Conservation (phyloP, 2,329 filamentous ascomycete genomes). For the Calonectria fujianensis region DNA sequence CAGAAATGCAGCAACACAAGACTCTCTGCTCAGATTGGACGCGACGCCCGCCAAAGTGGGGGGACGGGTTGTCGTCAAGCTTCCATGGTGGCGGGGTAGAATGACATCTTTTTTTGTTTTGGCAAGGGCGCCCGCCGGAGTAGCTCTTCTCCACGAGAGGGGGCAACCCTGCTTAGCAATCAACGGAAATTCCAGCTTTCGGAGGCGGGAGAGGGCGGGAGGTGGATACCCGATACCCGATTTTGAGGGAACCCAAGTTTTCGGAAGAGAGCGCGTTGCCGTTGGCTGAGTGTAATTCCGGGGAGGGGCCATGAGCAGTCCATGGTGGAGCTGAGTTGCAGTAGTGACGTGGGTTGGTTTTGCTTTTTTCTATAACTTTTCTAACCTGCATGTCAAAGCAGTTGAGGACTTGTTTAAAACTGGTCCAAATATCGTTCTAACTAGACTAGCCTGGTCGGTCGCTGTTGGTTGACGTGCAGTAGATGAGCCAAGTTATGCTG, state of each 20-base stretch:
- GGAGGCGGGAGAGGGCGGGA: conserved; percentile 15
- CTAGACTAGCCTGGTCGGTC: not conserved
- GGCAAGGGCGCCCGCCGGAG: not conserved
- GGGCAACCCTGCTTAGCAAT: conserved; percentile 32
- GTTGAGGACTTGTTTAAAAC: not conserved
- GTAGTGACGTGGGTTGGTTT: not conserved
- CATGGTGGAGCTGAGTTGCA: not conserved
- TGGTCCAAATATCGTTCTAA: not conserved
- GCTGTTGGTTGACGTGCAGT: not conserved
- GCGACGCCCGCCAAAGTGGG: conserved; percentile 22
- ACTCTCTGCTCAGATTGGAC: not conserved
- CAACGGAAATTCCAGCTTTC: conserved; percentile 16
- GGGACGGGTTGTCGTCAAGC: conserved; percentile 11
- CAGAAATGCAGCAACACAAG: not conserved
- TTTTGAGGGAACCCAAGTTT: not conserved
- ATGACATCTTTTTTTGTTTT: conserved; percentile 10
- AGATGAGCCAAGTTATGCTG: not conserved
- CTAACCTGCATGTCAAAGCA: not conserved
- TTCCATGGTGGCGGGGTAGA: conserved; percentile 55
- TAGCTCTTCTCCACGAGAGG: conserved; percentile 21
- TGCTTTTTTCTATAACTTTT: not conserved
- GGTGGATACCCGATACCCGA: conserved; percentile 27
- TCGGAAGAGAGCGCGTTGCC: conserved; percentile 28
- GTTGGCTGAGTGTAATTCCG: conserved; percentile 28
- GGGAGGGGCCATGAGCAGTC: no score